Base-by-base conservation (phyloP, 2,329 filamentous ascomycete species). In the Diaporthe nobilis region DNA sequence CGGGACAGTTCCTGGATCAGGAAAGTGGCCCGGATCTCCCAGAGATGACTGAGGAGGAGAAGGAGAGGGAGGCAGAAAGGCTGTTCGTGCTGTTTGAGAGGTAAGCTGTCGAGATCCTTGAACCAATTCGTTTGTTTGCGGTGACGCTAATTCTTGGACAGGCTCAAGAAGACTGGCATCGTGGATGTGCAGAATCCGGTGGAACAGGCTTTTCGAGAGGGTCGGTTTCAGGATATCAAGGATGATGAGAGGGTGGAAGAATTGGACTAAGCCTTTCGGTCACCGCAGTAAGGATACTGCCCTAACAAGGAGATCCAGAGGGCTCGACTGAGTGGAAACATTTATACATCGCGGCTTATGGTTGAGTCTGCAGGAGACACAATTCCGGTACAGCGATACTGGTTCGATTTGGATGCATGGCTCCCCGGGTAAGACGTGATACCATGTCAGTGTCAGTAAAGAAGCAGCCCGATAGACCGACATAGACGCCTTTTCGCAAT, bases 41-140 rank as follows among this genome's bases (percentile, higher is more conserved):
- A 1, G 91, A 94, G 67, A 98, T 98, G 96, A 97, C 94, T 0
- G 88, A 94, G 63, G 95, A 96, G 78, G 96, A 98, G 85, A 98
- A 96, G 83, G 94, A 98, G 83, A 89, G 94, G 75, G 97, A 99
- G 82, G 96, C 96, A 0, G 96, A 98, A 84, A 90, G 92, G 74
- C 84, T 98, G 1, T 98, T 97, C 85, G 95, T 98, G 17, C 86
- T 98, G 4, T 98, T 98, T 84, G 95, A 98, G 84, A 90, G 94
- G 93, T 94, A 85, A 77, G 85, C 78, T 51, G 20, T 17, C n/a
- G 44, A n/a, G 22, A 13, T 12, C 25, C 47, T 22, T 44, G 12
- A 39, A 60, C 31, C 7, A 51, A 10, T n/a, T 20, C 17, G 4
- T 39, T 37, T 3, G 9, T 20, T 15, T 15, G 3, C 20, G 17